Evolutionary conservation across 768 basidiomycete species (phyloP).

Genomic region (Amanita exitialis): DNA sequence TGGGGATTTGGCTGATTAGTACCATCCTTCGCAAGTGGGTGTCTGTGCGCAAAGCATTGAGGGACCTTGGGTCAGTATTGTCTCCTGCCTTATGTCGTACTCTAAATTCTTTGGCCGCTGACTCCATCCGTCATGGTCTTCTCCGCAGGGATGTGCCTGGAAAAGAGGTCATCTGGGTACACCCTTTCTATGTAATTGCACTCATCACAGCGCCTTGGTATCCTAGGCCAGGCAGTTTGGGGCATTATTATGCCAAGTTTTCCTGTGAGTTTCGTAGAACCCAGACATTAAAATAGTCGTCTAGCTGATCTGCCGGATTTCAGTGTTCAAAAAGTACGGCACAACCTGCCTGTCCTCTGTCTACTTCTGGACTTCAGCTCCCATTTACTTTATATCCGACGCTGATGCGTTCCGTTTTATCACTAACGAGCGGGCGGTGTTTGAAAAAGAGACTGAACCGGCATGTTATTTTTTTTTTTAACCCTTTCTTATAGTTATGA

Average conservation of each 20-base stretch:
- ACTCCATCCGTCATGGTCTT: background rate
- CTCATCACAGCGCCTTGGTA: slow-evolving; percentile 19
- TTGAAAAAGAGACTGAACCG: slow-evolving; percentile 28
- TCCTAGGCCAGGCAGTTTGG: slow-evolving; percentile 22
- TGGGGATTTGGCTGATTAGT: background rate
- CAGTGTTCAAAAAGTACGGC: slow-evolving; percentile 29
- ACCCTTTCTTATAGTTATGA: background rate
- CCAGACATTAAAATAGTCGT: no score
- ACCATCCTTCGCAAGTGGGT: background rate
- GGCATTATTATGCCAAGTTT: slow-evolving; percentile 23
- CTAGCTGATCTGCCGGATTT: background rate
- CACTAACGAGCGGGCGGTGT: slow-evolving; percentile 20
- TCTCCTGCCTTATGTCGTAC: background rate
- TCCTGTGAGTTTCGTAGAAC: slow-evolving; percentile 17
- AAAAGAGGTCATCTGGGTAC: slow-evolving; percentile 9
- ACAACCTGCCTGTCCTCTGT: slow-evolving; percentile 29
- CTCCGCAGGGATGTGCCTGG: background rate
- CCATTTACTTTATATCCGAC: slow-evolving; percentile 32
- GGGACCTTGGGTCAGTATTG: background rate
- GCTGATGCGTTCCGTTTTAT: slow-evolving; percentile 29
- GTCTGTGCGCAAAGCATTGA: background rate
- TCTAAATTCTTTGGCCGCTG: background rate
- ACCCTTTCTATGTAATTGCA: slow-evolving; percentile 20
- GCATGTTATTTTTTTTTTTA: slow-evolving; percentile 16
- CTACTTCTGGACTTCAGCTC: slow-evolving; percentile 18